These are phyloP conservation scores for Botryobasidium botryosum DNA, from an alignment of 768 basidiomycete genomes.

Conservation along the genomic window DNA sequence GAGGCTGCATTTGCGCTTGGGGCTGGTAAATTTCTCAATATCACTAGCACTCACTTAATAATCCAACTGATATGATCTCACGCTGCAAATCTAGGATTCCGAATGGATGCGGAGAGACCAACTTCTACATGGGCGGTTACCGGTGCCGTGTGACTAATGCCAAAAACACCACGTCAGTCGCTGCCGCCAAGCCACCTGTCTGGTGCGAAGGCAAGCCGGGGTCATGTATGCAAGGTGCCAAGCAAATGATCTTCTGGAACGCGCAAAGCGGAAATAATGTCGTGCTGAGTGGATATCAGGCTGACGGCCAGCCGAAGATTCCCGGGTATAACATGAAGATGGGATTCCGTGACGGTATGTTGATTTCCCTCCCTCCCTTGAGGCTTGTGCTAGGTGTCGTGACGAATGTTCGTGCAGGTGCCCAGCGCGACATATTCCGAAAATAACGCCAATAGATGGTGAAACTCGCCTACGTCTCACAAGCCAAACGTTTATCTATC, in stretches of 20 bases:
- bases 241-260: conserved; percentile 11
- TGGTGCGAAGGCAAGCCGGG: conserved; percentile 8
- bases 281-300: not conserved
- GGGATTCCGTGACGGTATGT: conserved; percentile 5
- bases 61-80: conserved; percentile 5
- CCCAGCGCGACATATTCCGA: not conserved
- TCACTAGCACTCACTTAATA: not conserved
- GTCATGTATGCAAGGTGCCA: conserved; percentile 5
- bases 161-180: not conserved
- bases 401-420: not conserved
- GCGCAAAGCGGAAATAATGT: conserved; percentile 10
- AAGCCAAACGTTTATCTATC: too few relatives aligned
- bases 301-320: conserved; percentile 5
- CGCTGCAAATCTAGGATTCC: too few relatives aligned
- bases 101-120: conserved; percentile 4
- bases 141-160: conserved; percentile 7
- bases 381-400: too few relatives aligned
- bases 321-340: conserved; percentile 10
- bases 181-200: conserved; percentile 5
- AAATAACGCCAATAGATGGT: too few relatives aligned
- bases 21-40: not conserved
- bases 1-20: conserved; percentile 7
- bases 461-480: too few relatives aligned
- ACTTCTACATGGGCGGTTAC: conserved; percentile 10
- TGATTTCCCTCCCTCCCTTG: not conserved